Conservation (phyloP, 2,329 filamentous ascomycete genomes). For the Sclerotinia minor region DNA sequence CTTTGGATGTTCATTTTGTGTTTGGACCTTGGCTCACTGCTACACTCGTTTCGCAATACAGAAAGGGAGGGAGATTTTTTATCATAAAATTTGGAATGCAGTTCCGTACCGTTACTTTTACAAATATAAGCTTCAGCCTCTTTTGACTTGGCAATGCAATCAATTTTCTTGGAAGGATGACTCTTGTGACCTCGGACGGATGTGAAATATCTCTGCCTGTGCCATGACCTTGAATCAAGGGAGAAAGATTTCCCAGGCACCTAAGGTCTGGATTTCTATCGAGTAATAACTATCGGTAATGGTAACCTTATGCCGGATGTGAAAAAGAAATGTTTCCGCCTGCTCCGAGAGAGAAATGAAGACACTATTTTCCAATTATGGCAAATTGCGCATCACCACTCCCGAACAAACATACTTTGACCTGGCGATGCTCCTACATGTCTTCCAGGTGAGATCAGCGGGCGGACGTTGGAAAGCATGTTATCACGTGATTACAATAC, state of each 20-base stretch:
- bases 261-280: background rate
- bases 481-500: background rate
- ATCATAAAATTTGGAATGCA: background rate
- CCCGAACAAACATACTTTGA: too few species aligned
- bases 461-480: background rate
- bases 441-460: too few species aligned
- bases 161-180: background rate
- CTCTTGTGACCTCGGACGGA: background rate
- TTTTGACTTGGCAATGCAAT: background rate
- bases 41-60: conserved; percentile 4
- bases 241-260: background rate
- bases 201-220: background rate
- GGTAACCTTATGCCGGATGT: too few species aligned
- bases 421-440: too few species aligned
- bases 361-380: background rate
- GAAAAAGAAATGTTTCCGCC: background rate
- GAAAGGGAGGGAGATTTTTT: background rate
- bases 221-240: background rate
- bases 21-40: background rate
- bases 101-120: background rate
- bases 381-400: background rate
- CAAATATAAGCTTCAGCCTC: conserved; percentile 5
- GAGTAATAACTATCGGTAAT: background rate
- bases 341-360: background rate
- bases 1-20: background rate